Conservation (phyloP, 805 yeast species). For the Pichia insulana region DNA sequence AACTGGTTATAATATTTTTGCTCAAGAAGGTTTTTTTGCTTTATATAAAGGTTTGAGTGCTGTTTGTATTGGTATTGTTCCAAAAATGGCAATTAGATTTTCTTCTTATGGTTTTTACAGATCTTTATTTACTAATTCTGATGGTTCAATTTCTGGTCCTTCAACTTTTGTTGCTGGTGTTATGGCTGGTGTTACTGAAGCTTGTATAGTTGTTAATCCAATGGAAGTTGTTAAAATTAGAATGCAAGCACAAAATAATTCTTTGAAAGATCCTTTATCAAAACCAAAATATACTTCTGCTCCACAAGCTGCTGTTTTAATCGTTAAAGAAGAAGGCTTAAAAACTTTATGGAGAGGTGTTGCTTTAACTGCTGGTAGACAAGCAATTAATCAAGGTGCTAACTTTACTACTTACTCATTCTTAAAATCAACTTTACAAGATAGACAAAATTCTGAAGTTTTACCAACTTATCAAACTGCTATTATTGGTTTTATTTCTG, state of each 20-base stretch:
- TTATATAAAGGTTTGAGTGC: slow-evolving; percentile 95
- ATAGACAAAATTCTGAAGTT: slow-evolving; percentile 43
- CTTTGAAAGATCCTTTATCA: slow-evolving; percentile 69
- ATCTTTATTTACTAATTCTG: slow-evolving; percentile 50
- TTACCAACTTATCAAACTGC: slow-evolving; percentile 95
- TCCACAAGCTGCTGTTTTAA: slow-evolving; percentile 77
- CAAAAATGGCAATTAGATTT: slow-evolving; percentile 96
- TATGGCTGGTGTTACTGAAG: slow-evolving; percentile 95
- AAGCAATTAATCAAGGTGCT: slow-evolving; percentile 97
- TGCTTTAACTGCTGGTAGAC: slow-evolving; percentile 91
- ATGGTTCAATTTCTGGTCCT: slow-evolving; percentile 61
- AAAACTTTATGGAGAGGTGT: slow-evolving; percentile 90
- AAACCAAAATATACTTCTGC: slow-evolving; percentile 88
- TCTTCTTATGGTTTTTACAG: slow-evolving; percentile 89
- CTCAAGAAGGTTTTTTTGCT: slow-evolving; percentile 75
- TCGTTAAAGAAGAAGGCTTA: slow-evolving; percentile 86
- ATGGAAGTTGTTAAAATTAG: slow-evolving; percentile 97
- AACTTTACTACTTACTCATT: slow-evolving; percentile 92
- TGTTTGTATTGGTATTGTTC: slow-evolving; percentile 93
- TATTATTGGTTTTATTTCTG: slow-evolving; percentile 80
- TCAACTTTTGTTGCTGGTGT: slow-evolving; percentile 87
- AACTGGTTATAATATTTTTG: slow-evolving; percentile 73
- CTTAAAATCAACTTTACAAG: slow-evolving; percentile 62
- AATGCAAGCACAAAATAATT: slow-evolving; percentile 92
- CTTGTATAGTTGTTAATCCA: slow-evolving; percentile 89